Conservation (phyloP, 2,329 filamentous ascomycete genomes). For the Coniochaeta sp. region DNA sequence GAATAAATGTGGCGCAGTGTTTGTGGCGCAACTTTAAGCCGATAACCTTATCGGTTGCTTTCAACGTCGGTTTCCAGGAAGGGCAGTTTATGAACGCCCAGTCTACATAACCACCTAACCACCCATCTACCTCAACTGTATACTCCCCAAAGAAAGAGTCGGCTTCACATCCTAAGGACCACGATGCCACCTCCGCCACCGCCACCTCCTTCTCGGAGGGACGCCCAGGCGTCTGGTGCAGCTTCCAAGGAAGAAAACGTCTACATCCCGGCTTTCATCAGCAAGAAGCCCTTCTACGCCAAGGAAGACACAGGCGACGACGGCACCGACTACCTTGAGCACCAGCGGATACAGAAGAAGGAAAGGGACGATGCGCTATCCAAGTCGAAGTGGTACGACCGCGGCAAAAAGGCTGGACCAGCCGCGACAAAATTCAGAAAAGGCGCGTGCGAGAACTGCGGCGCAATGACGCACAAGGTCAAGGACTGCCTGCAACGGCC, state of each 20-base stretch:
- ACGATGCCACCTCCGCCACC: slow-evolving; percentile 21
- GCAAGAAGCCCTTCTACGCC: slow-evolving; percentile 95
- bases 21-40: too few species aligned
- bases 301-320: slow-evolving; percentile 64
- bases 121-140: too few species aligned
- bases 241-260: slow-evolving; percentile 86
- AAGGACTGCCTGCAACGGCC: slow-evolving; percentile 90
- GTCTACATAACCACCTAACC: too few species aligned
- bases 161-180: background rate
- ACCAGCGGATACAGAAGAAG: slow-evolving; percentile 81
- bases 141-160: too few species aligned
- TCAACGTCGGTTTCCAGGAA: too few species aligned
- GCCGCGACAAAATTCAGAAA: slow-evolving; percentile 96
- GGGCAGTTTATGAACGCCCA: too few species aligned
- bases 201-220: slow-evolving; percentile 15
- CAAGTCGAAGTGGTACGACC: slow-evolving; percentile 83
- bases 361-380: slow-evolving; percentile 41
- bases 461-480: slow-evolving; percentile 90
- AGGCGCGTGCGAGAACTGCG: slow-evolving; percentile 97
- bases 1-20: too few species aligned
- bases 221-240: slow-evolving; percentile 27
- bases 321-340: slow-evolving; percentile 79
- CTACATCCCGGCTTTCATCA: slow-evolving; percentile 97
- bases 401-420: slow-evolving; percentile 75
- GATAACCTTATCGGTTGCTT: too few species aligned